Conservation (phyloP, 2,329 filamentous ascomycete species). For the Neospermospora avenae region DNA sequence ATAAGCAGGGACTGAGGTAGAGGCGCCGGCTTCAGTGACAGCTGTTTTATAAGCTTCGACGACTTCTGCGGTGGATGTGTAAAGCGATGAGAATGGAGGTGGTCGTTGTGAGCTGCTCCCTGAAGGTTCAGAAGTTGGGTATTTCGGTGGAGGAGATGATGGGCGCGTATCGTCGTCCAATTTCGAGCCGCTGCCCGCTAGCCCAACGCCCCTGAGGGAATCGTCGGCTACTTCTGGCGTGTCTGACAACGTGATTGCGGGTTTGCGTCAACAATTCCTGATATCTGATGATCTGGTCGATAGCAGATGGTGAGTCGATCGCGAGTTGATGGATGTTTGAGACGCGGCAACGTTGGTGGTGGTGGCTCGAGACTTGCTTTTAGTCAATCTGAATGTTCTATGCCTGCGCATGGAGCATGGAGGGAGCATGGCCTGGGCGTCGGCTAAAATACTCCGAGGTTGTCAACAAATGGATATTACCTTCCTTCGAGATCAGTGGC, state of each 20-base stretch:
- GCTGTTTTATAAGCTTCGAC: slow-evolving; percentile 38
- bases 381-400: not conserved
- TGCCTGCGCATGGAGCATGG: not conserved
- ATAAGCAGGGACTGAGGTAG: slow-evolving; percentile 51
- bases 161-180: slow-evolving; percentile 36
- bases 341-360: not conserved
- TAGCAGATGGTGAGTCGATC: slow-evolving; percentile 4
- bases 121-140: slow-evolving; percentile 52
- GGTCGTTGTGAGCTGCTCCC: slow-evolving; percentile 48
- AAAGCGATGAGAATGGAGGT: slow-evolving; percentile 61
- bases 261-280: slow-evolving; percentile 13
- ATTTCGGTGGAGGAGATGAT: slow-evolving; percentile 56
- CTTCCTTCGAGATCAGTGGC: no score
- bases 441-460: not conserved
- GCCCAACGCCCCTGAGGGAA: slow-evolving; percentile 40
- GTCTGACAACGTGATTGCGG: slow-evolving; percentile 47
- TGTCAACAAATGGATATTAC: not conserved
- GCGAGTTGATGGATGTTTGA: slow-evolving; percentile 2
- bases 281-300: slow-evolving; percentile 4
- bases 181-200: slow-evolving; percentile 33
- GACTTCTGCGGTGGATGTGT: slow-evolving; percentile 41
- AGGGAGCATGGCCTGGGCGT: not conserved
- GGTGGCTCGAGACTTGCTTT: not conserved
- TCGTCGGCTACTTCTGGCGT: slow-evolving; percentile 41
- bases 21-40: slow-evolving; percentile 38